Conservation (phyloP, 1,139 yeast species). For the Meyerozyma smithsonii region DNA sequence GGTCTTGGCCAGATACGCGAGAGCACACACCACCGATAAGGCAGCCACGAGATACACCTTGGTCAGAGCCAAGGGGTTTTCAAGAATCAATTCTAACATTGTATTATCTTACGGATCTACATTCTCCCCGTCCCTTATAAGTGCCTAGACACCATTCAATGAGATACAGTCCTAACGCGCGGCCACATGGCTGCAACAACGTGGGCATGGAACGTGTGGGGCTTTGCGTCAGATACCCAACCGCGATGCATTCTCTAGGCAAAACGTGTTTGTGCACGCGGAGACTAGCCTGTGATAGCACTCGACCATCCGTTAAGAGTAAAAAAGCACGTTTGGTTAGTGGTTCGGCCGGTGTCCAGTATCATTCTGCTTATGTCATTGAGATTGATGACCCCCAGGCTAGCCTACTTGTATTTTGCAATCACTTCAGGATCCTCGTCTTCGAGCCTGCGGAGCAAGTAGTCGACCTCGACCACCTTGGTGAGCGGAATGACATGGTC, state of each 20-base stretch:
- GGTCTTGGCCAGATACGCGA: slow-evolving; percentile 14
- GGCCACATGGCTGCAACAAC: slow-evolving; percentile 4
- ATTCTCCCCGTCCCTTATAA: slow-evolving; percentile 1
- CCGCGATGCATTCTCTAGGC: not conserved
- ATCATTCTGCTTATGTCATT: not conserved
- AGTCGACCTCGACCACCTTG: slow-evolving; percentile 90
- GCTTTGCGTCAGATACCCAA: no score
- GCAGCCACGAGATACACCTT: slow-evolving; percentile 4
- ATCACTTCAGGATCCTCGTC: slow-evolving; percentile 31
- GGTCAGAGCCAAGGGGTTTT: slow-evolving; percentile 3
- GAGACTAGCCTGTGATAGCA: not conserved
- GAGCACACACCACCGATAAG: slow-evolving; percentile 5
- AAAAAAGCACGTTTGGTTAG: not conserved
- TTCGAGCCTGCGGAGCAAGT: slow-evolving; percentile 76
- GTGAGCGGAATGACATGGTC: slow-evolving; percentile 91
- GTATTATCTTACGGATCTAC: not conserved
- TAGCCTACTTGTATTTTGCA: slow-evolving; percentile 4
- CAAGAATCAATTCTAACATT: slow-evolving; percentile 1
- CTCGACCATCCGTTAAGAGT: not conserved
- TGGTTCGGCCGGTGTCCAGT: no score
- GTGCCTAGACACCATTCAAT: not conserved
- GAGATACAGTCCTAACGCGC: not conserved
- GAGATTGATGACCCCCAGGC: not conserved
- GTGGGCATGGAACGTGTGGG: slow-evolving; percentile 2
- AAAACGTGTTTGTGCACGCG: slow-evolving; percentile 1